Conservation (phyloP, 306 rosid genomes). For the Corylus heterophylla region DNA sequence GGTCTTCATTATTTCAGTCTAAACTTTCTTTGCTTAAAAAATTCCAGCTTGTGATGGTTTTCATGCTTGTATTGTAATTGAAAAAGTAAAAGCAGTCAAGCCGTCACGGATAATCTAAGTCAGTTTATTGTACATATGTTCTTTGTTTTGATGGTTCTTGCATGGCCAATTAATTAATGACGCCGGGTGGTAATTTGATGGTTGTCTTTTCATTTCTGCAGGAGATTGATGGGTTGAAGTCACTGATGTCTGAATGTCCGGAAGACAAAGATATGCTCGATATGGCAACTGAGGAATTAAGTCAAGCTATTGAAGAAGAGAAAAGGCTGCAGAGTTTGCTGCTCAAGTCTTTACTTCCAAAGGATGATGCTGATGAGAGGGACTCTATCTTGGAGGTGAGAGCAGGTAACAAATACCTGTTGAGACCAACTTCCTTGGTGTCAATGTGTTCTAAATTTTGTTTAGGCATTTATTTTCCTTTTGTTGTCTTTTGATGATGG, state of each 20-base stretch:
- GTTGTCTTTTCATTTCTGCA: conserved; percentile 26
- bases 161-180: background rate
- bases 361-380: conserved; percentile 95
- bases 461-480: background rate
- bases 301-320: conserved; percentile 61
- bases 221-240: conserved; percentile 78
- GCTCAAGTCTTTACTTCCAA: conserved; percentile 80
- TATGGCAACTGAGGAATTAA: conserved; percentile 73
- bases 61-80: background rate
- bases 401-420: conserved; percentile 61
- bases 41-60: background rate
- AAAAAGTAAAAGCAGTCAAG: background rate
- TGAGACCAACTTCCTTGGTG: conserved; percentile 3
- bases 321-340: conserved; percentile 56
- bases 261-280: conserved; percentile 84
- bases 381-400: conserved; percentile 94
- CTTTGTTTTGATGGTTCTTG: conserved; percentile 4
- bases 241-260: conserved; percentile 59
- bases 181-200: background rate
- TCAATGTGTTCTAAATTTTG: background rate
- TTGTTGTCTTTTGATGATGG: conserved; percentile 6
- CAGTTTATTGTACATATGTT: background rate
- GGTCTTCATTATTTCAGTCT: no score
- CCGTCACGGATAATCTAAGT: background rate
- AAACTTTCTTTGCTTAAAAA: background rate